Evolutionary conservation across 805 yeast genomes (phyloP), one percentile per base, ranked within the genome.

Genomic region (Barnettozyma vustinii): DNA sequence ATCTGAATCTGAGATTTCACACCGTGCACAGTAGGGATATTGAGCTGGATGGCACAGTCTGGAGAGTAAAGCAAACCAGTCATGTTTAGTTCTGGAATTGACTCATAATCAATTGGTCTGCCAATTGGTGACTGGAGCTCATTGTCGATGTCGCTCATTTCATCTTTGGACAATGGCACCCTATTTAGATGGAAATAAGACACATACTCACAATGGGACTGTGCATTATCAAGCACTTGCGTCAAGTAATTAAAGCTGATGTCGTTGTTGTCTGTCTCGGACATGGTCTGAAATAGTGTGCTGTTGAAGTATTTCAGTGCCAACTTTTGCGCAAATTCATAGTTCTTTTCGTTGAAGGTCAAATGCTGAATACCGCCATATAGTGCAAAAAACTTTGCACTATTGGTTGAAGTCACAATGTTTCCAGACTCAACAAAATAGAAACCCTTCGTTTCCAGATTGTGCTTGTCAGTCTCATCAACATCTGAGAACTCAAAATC

Each of bases 101-200:
- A 51, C 12, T 66, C 56, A 23, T 68, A 55, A 16, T 76, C 73
- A 15, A 82, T 75, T 2, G 97, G 97, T 52, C 86, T 70, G 0
- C 97, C 97, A n/a, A 77, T 61, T 1, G 97, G 97, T 52, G 75
- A 70, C 10, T 56, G 62, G 19, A 90, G 66, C 63, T 91, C 98
- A 35, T 79, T 75, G 56, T 91, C 97, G 27, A 91, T 80, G 43
- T 69, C 68, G 40, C 70, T 59, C 50, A 89, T 60, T 52, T 89
- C 81, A 9, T 72, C 70, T 18, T 68, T 67, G 4, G 78, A 69
- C 32, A 77, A 70, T 12, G 72, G 71, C 15, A 89, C 80, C n/a
- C 84, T 77, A 36, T 77, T 77, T 18, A 87, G 63, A 58, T 89
- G 96, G 44, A 88, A 69, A 58, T 76, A 90, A 0, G 79, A 64